phyloP scores from a whole-genome alignment of 352 stramenopile genomes.

The Phytophthora macrochlamydospora region DNA sequence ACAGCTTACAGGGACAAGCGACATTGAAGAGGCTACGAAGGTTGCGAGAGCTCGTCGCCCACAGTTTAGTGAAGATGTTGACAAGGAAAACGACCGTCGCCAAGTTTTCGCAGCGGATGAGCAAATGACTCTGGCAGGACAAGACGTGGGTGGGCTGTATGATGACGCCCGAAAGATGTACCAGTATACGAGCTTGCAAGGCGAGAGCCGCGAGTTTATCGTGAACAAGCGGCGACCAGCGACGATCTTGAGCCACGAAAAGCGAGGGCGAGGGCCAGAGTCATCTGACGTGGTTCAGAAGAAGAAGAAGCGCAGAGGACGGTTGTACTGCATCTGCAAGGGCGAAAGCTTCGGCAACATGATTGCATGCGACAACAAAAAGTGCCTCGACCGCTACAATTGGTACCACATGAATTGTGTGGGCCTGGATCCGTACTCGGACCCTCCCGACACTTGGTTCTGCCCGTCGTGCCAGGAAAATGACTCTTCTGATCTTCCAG shows the following conservation, averaged over 20 bases:
- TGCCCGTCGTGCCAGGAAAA: constrained; percentile 67
- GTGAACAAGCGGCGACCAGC: constrained; percentile 20
- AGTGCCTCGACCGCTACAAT: constrained; percentile 77
- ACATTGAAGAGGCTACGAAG: constrained; percentile 19
- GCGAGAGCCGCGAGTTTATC: constrained; percentile 14
- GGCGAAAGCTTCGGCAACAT: constrained; percentile 78
- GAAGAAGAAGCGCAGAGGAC: constrained; percentile 73
- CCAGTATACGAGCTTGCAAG: not conserved
- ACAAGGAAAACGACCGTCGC: constrained; percentile 44
- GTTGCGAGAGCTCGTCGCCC: constrained; percentile 13
- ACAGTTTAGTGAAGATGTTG: constrained; percentile 23
- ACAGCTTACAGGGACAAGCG: constrained; percentile 33
- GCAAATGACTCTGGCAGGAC: constrained; percentile 16
- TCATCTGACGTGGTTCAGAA: constrained; percentile 17
- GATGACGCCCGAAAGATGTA: constrained; percentile 14
- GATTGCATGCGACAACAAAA: constrained; percentile 87
- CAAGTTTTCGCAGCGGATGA: constrained; percentile 8
- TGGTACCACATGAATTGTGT: constrained; percentile 87
- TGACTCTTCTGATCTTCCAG: constrained; percentile 57
- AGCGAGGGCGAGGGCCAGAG: constrained; percentile 18
- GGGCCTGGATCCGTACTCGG: constrained; percentile 47
- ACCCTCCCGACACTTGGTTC: constrained; percentile 78
- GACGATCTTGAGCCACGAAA: constrained; percentile 10
- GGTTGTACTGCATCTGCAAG: constrained; percentile 80
- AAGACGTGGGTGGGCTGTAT: constrained; percentile 26